A percentile compares a stretch with the other conserved stretches of the same genome.
phyloP scores from a whole-genome alignment of 108 stramenopile species.

The Hondaea fermentalgiana region DNA sequence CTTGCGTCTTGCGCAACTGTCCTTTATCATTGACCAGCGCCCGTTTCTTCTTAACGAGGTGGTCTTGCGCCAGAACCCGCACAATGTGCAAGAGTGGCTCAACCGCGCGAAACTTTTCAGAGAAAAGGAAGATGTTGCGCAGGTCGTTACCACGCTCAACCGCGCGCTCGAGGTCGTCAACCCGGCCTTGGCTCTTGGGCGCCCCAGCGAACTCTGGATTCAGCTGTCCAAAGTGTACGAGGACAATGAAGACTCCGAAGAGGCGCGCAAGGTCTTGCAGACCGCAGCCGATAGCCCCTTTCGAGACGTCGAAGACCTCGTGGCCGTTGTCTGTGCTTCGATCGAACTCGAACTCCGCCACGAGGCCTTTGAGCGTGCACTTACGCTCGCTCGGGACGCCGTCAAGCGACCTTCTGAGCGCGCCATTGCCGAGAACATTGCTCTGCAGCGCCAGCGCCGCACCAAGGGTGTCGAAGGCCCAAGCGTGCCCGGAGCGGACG shows the following conservation, averaged over 20 bases:
- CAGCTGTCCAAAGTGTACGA: conserved; percentile 72
- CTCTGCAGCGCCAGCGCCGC: conserved; percentile 3
- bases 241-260: conserved; percentile 55
- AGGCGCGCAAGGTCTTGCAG: conserved; percentile 69
- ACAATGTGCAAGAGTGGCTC: conserved; percentile 90
- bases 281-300: conserved; percentile 52
- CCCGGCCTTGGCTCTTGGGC: conserved; percentile 65
- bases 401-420: conserved; percentile 20
- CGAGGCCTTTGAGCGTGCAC: conserved; percentile 77
- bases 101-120: conserved; percentile 73
- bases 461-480: not conserved
- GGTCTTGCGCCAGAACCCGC: conserved; percentile 87
- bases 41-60: conserved; percentile 85
- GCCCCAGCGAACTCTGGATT: conserved; percentile 65
- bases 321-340: conserved; percentile 74
- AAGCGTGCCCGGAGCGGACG: not conserved
- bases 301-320: conserved; percentile 77
- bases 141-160: conserved; percentile 24
- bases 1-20: conserved; percentile 80
- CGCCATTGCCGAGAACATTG: conserved; percentile 42
- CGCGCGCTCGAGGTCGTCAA: conserved; percentile 48
- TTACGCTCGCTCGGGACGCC: conserved; percentile 61
- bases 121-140: conserved; percentile 20
- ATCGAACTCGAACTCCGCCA: conserved; percentile 87
- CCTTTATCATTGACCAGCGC: conserved; percentile 79